Evolutionary conservation across 2,329 filamentous ascomycete species (phyloP), one percentile per base, ranked within the genome.

Genomic region (Apiospora rasikravindrae): DNA sequence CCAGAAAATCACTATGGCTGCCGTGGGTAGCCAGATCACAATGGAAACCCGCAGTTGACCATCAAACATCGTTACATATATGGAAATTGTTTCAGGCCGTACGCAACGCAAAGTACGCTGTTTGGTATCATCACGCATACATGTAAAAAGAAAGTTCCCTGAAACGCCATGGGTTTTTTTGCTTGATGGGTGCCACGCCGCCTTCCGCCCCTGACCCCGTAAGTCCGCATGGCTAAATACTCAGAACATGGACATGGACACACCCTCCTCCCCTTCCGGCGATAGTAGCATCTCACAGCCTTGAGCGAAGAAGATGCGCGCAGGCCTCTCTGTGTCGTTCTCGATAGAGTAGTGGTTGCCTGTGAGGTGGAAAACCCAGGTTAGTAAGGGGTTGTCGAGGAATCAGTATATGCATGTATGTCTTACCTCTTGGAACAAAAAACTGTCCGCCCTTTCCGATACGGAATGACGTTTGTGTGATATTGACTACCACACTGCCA

Each of bases 291-390:
- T 77, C 78, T 91, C 94, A 82, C 92, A 96, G 8, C 92, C 96
- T 81, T 99, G 96, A 0, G 95, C 91, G 82, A 98, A 99, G 85
- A 98, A 98, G 68, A 98, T 88, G 51, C 93, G 90, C 5, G 94
- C 93, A 5, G 91, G 88, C 73, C 87, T 86, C 74, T 92, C 88
- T 77, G 91, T 91, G 71, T 94, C 91, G 81, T 98, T 99, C 71
- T 88, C 87, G 78, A 99, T 98, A 79, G 92, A 93, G 83, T 99
- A 99, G 77, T 94, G 93, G 80, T 98, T 98, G 69, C 96, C 96
- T 98, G 69, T 67, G 40, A 67, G 61, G 22, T 14, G 16, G 29
- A 64, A 40, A 24, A n/a, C 0, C 29, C 33, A 24, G 19, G n/a
- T 64, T 64, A 64, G 57, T 64, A 72, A 37, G 70, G 69, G 72